These are phyloP conservation scores for Ananas comosus DNA, from an alignment of 176 grass and related monocot genomes.

Conservation along the genomic window DNA sequence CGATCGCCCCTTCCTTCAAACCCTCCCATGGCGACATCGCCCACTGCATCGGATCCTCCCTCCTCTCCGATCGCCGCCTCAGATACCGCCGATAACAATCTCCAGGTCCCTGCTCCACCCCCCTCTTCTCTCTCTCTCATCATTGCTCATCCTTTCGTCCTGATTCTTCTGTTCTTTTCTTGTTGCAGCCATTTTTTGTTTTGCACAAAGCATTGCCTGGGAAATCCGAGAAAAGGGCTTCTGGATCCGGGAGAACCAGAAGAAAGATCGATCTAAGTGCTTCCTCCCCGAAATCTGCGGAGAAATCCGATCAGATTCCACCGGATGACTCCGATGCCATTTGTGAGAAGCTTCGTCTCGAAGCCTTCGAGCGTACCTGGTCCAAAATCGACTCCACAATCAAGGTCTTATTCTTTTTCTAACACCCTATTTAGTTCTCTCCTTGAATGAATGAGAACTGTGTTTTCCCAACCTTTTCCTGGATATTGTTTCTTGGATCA, in stretches of 20 bases:
- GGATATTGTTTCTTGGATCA: constrained; percentile 17
- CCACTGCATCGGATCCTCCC: background rate
- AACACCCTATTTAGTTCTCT: background rate
- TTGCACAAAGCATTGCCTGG: constrained; percentile 44
- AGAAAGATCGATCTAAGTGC: constrained; percentile 18
- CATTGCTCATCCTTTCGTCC: background rate
- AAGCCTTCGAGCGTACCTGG: constrained; percentile 60
- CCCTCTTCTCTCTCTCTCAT: background rate
- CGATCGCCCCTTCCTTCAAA: no score
- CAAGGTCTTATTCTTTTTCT: constrained; percentile 25
- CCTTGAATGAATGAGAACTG: background rate
- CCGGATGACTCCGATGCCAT: constrained; percentile 15
- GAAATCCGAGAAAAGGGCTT: constrained; percentile 14
- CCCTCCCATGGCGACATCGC: background rate
- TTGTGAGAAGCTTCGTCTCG: constrained; percentile 43
- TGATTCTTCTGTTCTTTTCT: background rate
- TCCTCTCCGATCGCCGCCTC: background rate
- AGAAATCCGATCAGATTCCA: constrained; percentile 23
- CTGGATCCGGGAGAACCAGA: constrained; percentile 24
- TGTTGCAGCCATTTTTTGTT: constrained; percentile 64
- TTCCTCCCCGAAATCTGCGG: constrained; percentile 25
- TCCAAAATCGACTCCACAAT: constrained; percentile 74
- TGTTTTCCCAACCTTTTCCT: background rate
- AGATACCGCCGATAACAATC: background rate
- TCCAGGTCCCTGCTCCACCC: background rate